A percentile compares a stretch with the other conserved stretches of the same genome.
Evolutionary conservation across 768 basidiomycete species (phyloP).

Genomic region (Kwoniella bestiolae): DNA sequence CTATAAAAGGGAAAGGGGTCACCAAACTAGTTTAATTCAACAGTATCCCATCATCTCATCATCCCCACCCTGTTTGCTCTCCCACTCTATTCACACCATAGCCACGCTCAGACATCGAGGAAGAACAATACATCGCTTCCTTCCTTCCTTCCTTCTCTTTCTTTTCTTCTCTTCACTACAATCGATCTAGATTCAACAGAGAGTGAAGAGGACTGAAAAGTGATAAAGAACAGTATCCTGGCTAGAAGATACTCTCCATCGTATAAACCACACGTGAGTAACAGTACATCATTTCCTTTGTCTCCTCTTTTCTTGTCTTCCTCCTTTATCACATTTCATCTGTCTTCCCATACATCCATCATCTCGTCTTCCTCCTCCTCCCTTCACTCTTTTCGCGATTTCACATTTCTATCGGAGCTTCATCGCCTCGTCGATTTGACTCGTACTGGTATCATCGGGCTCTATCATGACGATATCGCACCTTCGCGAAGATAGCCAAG

Average conservation of each 20-base stretch:
- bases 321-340: background rate
- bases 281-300: background rate
- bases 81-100: too few relatives aligned
- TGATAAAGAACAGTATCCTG: background rate
- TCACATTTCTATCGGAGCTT: background rate
- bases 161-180: too few relatives aligned
- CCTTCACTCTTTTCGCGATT: background rate
- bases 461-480: background rate
- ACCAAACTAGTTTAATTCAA: too few relatives aligned
- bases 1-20: background rate
- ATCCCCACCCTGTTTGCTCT: too few relatives aligned
- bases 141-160: too few relatives aligned
- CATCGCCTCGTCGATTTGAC: too few relatives aligned
- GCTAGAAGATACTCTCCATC: background rate
- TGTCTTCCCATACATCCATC: background rate
- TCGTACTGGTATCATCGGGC: too few relatives aligned
- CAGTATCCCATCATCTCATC: too few relatives aligned
- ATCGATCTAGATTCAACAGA: too few relatives aligned
- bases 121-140: too few relatives aligned
- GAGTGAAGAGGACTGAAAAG: too few relatives aligned
- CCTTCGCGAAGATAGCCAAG: background rate
- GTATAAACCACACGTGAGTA: constrained; percentile 8
- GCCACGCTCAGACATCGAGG: too few relatives aligned
- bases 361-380: background rate
- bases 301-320: background rate